Conservation (phyloP, 257 asterid species). For the Petunia axillaris region DNA sequence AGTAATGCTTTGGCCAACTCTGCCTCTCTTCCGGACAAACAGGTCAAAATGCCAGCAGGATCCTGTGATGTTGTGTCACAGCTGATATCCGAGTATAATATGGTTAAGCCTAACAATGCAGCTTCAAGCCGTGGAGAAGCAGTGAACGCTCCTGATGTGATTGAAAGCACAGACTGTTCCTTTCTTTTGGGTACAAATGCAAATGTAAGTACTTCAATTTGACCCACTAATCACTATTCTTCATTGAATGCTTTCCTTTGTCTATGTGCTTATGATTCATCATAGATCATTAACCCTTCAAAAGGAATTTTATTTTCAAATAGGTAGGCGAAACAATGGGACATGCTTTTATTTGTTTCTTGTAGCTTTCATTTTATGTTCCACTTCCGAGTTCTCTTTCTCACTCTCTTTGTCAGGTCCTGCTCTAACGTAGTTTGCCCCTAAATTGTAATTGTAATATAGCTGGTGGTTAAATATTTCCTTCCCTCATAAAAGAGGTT, state of each 20-base stretch:
- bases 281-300: constrained; percentile 1
- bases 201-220: constrained; percentile 33
- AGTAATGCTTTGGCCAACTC: constrained; percentile 37
- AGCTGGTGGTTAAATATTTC: background rate
- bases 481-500: background rate
- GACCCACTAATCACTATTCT: background rate
- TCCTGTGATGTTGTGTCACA: constrained; percentile 52
- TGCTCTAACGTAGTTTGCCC: background rate
- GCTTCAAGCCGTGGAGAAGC: constrained; percentile 39
- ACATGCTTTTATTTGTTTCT: background rate
- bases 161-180: constrained; percentile 33
- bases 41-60: constrained; percentile 48
- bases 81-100: constrained; percentile 46
- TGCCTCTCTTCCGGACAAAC: constrained; percentile 46
- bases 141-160: constrained; percentile 31
- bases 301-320: background rate
- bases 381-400: background rate
- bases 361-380: background rate
- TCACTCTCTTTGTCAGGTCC: background rate
- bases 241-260: background rate
- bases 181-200: constrained; percentile 21
- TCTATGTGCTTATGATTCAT: background rate
- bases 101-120: constrained; percentile 48
- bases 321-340: background rate
- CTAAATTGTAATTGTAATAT: background rate